A percentile compares a stretch with the other conserved stretches of the same genome.
Conservation (phyloP, 345 rosid genomes). For the Lumnitzera littorea region DNA sequence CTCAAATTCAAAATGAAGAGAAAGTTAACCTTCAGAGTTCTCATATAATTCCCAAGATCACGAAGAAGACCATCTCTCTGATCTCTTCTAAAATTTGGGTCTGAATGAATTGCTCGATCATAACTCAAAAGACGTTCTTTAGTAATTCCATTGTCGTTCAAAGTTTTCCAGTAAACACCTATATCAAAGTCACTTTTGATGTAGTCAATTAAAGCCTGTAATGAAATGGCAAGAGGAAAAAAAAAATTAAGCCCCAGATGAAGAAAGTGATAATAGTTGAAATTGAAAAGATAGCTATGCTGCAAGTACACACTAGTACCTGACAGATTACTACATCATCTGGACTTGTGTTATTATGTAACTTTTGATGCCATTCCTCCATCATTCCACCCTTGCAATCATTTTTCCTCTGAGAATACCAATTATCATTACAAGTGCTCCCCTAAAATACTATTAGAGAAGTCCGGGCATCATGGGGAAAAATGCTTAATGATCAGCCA, state of each 20-base stretch:
- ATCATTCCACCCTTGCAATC: conserved; percentile 96
- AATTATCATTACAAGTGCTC: conserved; percentile 7
- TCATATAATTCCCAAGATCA: conserved; percentile 92
- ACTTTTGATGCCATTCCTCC: conserved; percentile 99
- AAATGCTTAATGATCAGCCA: not conserved
- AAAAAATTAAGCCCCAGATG: not conserved
- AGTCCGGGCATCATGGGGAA: not conserved
- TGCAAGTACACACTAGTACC: conserved; percentile 32
- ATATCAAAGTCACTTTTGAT: conserved; percentile 70
- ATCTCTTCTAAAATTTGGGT: conserved; percentile 73
- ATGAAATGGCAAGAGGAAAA: conserved; percentile 14
- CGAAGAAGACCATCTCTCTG: conserved; percentile 81
- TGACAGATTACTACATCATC: conserved; percentile 97
- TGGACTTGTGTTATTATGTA: conserved; percentile 98
- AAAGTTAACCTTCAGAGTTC: conserved; percentile 80
- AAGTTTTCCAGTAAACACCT: conserved; percentile 89
- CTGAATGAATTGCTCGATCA: conserved; percentile 90
- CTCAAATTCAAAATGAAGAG: conserved; percentile 10
- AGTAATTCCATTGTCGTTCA: conserved; percentile 89
- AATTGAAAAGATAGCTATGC: no score
- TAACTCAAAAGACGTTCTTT: conserved; percentile 91
- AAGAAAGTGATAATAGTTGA: no score
- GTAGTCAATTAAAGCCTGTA: conserved; percentile 87
- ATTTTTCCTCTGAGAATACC: conserved; percentile 66
- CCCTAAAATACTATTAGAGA: not conserved